Base-by-base conservation (phyloP, 768 basidiomycete genomes). In the Boletus rex-veris region DNA sequence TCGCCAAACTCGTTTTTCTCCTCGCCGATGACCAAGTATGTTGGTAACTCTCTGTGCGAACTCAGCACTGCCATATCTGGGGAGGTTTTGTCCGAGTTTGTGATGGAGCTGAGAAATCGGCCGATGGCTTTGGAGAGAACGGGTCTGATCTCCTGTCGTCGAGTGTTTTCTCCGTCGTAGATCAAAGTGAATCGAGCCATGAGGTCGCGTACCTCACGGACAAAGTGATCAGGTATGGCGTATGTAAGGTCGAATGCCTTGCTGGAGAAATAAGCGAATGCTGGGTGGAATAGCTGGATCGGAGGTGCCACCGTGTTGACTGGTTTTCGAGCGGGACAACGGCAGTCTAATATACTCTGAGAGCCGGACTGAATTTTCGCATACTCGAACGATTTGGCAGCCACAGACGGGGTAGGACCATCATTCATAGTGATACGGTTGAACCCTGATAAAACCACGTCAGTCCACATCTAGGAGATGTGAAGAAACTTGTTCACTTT, bases 201-300 rank as follows among this genome's bases (percentile, higher is more conserved):
- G 26, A 72, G 50, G 3, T 57, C 21, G 2, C 37, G 37, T 8
- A 55, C 46, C 1, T 52, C 1, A 6, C 2, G 45, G 15, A 67
- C 18, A 15, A 54, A 18, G 15, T 62, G 46, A n/a, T 39, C 3
- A 1, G 62, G 57, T 30, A 56, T 52, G 3, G 41, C 3, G 7
- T 63, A 53, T 1, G 15, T 1, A 0, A 57, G 52, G 16, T 58
- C 37, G 28, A 52, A 62, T 19, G 59, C 66, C 36, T 57, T 64
- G 45, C 52, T 60, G 4, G 45, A 46, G 53, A 73, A 73, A 19
- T 47, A 41, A 14, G 62, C 58, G 33, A 73, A 73, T 19, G 62
- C 58, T 12, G 67, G 60, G 36, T 70, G 51, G 45, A 64, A 61
- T 7, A 60, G 12, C 19, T 61, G 54, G 16, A 61, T 53, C 1